A percentile compares a stretch with the other conserved stretches of the same genome.
phyloP scores from a whole-genome alignment of 192 early-diverging fungal species.

The Entomortierella beljakovae region DNA sequence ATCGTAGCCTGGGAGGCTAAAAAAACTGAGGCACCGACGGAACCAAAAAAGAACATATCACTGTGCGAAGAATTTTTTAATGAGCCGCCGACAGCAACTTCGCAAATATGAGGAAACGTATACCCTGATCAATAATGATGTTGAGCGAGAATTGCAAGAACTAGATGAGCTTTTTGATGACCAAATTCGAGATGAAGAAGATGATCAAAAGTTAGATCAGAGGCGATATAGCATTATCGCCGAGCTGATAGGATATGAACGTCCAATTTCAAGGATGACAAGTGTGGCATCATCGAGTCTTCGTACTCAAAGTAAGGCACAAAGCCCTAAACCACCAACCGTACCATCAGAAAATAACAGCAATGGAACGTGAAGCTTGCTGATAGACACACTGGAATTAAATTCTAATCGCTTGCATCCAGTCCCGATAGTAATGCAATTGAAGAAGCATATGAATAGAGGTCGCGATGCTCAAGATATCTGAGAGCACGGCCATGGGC shows the following conservation, averaged over 20 bases:
- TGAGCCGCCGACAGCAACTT: slow-evolving; percentile 8
- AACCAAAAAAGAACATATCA: background rate
- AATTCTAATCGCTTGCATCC: background rate
- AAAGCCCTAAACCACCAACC: too few species aligned
- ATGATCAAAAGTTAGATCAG: slow-evolving; percentile 16
- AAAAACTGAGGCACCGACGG: background rate
- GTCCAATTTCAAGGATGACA: too few species aligned
- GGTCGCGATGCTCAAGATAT: background rate
- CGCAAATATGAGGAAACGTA: background rate
- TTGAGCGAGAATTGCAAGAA: slow-evolving; percentile 21
- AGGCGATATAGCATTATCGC: slow-evolving; percentile 2
- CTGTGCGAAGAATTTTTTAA: slow-evolving; percentile 1
- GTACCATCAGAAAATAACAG: background rate
- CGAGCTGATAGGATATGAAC: slow-evolving; percentile 7
- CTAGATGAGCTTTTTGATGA: slow-evolving; percentile 34
- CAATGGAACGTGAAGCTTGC: background rate
- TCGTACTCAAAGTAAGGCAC: too few species aligned
- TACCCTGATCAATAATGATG: background rate
- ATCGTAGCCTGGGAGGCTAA: slow-evolving; percentile 17
- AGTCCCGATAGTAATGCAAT: background rate
- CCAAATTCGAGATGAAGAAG: slow-evolving; percentile 16
- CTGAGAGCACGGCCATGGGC: background rate
- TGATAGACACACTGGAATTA: background rate
- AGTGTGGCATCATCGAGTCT: background rate
- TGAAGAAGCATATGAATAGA: background rate